These are phyloP conservation scores for Lentinus brumalis DNA, from an alignment of 768 basidiomycete species.

Conservation along the genomic window DNA sequence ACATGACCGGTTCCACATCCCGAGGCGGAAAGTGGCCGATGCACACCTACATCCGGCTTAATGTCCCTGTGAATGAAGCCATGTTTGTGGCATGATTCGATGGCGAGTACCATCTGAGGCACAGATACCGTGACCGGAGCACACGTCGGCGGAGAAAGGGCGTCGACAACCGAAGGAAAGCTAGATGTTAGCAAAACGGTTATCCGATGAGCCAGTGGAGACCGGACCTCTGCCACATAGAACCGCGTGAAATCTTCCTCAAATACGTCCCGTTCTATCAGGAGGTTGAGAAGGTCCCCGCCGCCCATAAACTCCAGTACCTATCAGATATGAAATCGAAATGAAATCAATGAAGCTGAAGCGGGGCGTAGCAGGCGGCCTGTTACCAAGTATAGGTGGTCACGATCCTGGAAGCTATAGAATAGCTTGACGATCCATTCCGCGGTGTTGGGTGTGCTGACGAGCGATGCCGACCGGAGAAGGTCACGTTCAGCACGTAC, in stretches of 20 bases:
- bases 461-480: constrained; percentile 85
- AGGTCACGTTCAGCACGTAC: constrained; percentile 95
- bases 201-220: constrained; percentile 21
- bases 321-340: constrained; percentile 64
- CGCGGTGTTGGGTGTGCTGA: constrained; percentile 70
- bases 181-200: constrained; percentile 10
- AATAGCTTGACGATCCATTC: constrained; percentile 94
- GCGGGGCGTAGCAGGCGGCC: constrained; percentile 24
- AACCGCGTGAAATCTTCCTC: constrained; percentile 91
- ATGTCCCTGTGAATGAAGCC: constrained; percentile 99
- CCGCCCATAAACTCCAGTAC: constrained; percentile 96
- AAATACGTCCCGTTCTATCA: constrained; percentile 90
- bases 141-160: constrained; percentile 13
- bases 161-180: background rate
- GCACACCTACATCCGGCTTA: constrained; percentile 78
- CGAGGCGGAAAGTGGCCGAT: constrained; percentile 3
- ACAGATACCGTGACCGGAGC: background rate
- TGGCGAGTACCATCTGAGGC: constrained; percentile 87
- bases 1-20: background rate
- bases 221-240: constrained; percentile 87
- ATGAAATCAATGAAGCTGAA: constrained; percentile 46
- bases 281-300: constrained; percentile 92
- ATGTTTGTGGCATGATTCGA: constrained; percentile 90
- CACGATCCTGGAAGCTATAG: constrained; percentile 95
- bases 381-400: constrained; percentile 89